Percentiles rank a stretch among this genome's conserved stretches.
These are phyloP conservation scores for Aureobasidium sp. DNA, from an alignment of 2,329 filamentous ascomycete species.

Conservation along the genomic window DNA sequence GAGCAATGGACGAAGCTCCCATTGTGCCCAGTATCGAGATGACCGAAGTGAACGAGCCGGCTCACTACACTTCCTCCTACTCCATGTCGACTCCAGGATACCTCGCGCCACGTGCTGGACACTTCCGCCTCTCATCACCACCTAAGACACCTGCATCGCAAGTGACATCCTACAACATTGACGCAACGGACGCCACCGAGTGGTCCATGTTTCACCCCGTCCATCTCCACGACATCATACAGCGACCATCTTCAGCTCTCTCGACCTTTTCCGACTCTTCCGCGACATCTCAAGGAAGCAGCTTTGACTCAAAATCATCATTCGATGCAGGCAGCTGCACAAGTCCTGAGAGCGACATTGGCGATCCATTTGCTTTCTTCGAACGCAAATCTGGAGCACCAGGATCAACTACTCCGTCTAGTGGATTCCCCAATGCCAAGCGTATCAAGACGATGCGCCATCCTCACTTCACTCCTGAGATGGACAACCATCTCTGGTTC, in stretches of 20 bases:
- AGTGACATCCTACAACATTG: constrained; percentile 13
- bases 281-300: constrained; percentile 50
- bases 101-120: constrained; percentile 32
- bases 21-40: constrained; percentile 44
- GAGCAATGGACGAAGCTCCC: constrained; percentile 20
- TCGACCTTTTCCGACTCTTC: constrained; percentile 56
- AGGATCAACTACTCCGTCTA: constrained; percentile 18
- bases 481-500: constrained; percentile 59
- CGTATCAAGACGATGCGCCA: constrained; percentile 34
- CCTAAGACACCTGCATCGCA: constrained; percentile 42
- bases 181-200: background rate
- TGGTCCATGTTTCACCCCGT: constrained; percentile 16
- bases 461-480: constrained; percentile 49
- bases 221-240: constrained; percentile 34
- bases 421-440: constrained; percentile 26
- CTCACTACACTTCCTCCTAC: constrained; percentile 22
- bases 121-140: constrained; percentile 33
- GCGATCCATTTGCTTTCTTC: constrained; percentile 43
- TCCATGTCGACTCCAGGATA: constrained; percentile 23
- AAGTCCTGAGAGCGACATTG: constrained; percentile 50
- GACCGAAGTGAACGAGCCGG: constrained; percentile 28
- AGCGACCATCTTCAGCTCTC: constrained; percentile 48
- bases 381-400: constrained; percentile 19
- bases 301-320: constrained; percentile 47
- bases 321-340: constrained; percentile 49